Conservation (phyloP, 106 monocot genomes). For the Gastrodia elata region DNA sequence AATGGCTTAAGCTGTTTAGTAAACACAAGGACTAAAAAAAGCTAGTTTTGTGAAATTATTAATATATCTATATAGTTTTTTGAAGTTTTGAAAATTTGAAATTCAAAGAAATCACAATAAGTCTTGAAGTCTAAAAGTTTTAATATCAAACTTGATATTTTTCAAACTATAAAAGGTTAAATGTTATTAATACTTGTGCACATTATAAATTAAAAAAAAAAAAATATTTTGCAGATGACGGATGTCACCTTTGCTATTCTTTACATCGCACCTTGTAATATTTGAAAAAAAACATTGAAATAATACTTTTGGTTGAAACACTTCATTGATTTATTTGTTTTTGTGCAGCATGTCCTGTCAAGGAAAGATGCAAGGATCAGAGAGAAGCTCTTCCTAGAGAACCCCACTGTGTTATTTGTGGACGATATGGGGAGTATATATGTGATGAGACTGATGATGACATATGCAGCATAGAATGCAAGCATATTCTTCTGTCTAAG, state of each 20-base stretch:
- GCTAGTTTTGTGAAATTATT: no score
- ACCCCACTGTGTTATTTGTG: constrained; percentile 47
- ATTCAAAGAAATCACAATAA: no score
- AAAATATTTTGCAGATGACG: background rate
- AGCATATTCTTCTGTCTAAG: constrained; percentile 41
- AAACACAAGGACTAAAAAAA: no score
- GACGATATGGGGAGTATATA: constrained; percentile 65
- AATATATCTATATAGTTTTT: no score
- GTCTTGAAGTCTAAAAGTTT: background rate
- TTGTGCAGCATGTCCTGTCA: constrained; percentile 27
- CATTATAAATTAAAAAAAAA: no score
- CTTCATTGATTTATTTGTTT: background rate
- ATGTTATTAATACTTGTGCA: background rate
- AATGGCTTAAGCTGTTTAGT: no score
- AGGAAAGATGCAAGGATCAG: constrained; percentile 46
- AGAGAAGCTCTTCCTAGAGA: constrained; percentile 62
- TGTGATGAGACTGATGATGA: constrained; percentile 64
- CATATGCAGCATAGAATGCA: constrained; percentile 59
- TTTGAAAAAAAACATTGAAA: background rate
- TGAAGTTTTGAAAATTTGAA: no score
- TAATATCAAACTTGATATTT: background rate
- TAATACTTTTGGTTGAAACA: background rate
- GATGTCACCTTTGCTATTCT: background rate
- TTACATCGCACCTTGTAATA: background rate
- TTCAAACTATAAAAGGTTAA: background rate